phyloP scores from a whole-genome alignment of 108 stramenopile species.

The Nitzschia sp. region DNA sequence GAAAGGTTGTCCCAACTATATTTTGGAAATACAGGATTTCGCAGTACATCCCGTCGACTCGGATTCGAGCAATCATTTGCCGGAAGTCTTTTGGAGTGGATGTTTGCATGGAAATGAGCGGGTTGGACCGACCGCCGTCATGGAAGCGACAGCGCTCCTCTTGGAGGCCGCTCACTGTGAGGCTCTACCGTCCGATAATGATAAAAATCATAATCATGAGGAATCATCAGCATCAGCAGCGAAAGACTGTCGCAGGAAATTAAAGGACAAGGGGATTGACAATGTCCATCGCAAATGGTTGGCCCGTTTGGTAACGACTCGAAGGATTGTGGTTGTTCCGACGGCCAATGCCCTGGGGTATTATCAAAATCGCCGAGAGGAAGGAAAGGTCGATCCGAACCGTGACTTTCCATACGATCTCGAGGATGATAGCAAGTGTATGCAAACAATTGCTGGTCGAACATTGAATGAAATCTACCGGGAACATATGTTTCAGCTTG shows the following conservation, averaged over 20 bases:
- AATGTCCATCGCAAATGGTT: conserved; percentile 76
- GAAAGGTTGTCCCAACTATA: conserved; percentile 75
- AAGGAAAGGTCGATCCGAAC: conserved; percentile 52
- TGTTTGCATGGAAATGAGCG: conserved; percentile 94
- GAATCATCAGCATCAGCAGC: conserved; percentile 40
- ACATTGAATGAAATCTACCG: conserved; percentile 92
- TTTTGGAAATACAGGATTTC: conserved; percentile 78
- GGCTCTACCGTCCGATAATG: conserved; percentile 40
- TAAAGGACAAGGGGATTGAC: conserved; percentile 52
- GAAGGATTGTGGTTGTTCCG: conserved; percentile 83
- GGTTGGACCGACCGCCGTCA: conserved; percentile 83
- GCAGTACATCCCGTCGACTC: conserved; percentile 68
- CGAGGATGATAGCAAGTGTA: conserved; percentile 53
- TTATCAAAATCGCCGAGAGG: conserved; percentile 36
- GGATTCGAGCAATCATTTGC: conserved; percentile 52
- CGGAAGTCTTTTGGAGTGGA: conserved; percentile 95
- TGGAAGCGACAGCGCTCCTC: conserved; percentile 49
- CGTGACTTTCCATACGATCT: conserved; percentile 69
- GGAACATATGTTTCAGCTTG: conserved; percentile 89
- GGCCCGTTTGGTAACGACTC: conserved; percentile 76
- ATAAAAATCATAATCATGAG: background rate
- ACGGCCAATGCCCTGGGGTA: conserved; percentile 73
- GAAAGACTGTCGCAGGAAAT: conserved; percentile 42
- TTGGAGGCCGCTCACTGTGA: conserved; percentile 78
- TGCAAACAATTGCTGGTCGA: conserved; percentile 89